phyloP scores from a whole-genome alignment of 177 flowering plant genomes.

The Vitis hybrid region DNA sequence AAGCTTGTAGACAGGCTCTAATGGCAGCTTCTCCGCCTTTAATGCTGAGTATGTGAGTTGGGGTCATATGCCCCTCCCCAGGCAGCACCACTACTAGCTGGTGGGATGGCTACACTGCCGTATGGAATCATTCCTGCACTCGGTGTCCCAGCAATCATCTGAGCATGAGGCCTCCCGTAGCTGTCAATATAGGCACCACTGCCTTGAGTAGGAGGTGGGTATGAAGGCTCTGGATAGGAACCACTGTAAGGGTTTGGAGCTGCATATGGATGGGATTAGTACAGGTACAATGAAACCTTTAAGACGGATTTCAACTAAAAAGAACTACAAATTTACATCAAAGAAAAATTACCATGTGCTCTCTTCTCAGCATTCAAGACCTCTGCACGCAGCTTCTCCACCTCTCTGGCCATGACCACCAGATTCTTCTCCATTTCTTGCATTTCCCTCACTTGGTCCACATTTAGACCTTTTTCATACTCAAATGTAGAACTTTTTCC shows the following conservation, averaged over 20 bases:
- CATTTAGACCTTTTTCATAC: conserved; percentile 62
- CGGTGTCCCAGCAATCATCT: conserved; percentile 23
- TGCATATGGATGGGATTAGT: conserved; percentile 9
- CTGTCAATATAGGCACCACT: conserved; percentile 31
- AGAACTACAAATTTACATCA: not conserved
- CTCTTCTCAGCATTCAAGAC: conserved; percentile 55
- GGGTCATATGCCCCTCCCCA: conserved; percentile 33
- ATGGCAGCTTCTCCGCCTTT: conserved; percentile 6
- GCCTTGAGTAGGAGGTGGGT: conserved; percentile 31
- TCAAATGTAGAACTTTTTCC: conserved; percentile 57
- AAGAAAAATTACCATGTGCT: conserved; percentile 43
- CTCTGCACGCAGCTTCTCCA: conserved; percentile 57
- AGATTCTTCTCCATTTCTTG: conserved; percentile 66
- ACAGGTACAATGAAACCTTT: conserved; percentile 6
- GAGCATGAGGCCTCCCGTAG: conserved; percentile 33
- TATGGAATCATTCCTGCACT: conserved; percentile 32
- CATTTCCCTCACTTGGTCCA: conserved; percentile 67
- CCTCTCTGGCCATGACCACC: conserved; percentile 60
- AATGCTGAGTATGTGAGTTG: conserved; percentile 13
- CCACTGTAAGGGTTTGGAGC: conserved; percentile 36
- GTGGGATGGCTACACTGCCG: conserved; percentile 11
- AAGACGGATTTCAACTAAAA: conserved; percentile 12
- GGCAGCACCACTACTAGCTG: conserved; percentile 13
- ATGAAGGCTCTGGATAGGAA: conserved; percentile 30
- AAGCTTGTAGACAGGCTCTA: too few relatives aligned